A percentile compares a stretch with the other conserved stretches of the same genome.
Conservation (phyloP, 495 filamentous ascomycete species). For the Hypoxylon cercidicola region DNA sequence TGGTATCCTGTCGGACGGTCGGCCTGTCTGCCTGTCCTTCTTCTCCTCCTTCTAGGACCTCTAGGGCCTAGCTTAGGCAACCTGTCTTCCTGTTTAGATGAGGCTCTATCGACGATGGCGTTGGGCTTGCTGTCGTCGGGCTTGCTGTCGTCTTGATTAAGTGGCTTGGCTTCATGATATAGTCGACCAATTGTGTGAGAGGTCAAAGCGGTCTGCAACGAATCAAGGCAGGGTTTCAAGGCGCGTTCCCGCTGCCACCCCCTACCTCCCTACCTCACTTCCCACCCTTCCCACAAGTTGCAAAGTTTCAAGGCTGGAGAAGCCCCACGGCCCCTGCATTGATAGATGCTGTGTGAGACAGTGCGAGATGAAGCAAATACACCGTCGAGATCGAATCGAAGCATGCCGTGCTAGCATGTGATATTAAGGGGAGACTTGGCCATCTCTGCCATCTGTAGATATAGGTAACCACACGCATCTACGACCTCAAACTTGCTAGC, state of each 20-base stretch:
- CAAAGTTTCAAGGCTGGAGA: slow-evolving; percentile 12
- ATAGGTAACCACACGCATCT: no score
- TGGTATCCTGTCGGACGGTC: slow-evolving; percentile 2
- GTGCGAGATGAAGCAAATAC: not conserved
- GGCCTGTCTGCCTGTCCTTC: slow-evolving; percentile 6
- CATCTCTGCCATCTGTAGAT: not conserved
- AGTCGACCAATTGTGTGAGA: slow-evolving; percentile 15
- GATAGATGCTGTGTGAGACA: slow-evolving; percentile 15
- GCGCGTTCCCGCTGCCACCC: slow-evolving; percentile 12
- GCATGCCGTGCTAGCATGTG: slow-evolving; percentile 28
- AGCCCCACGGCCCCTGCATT: slow-evolving; percentile 39
- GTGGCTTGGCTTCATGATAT: slow-evolving; percentile 2
- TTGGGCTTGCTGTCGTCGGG: slow-evolving; percentile 16
- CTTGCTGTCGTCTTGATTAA: slow-evolving; percentile 19
- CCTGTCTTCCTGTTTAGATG: slow-evolving; percentile 2
- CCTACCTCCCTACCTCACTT: slow-evolving; percentile 6
- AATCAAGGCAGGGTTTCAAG: slow-evolving; percentile 20
- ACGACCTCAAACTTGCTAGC: no score
- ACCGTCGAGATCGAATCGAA: slow-evolving; percentile 33
- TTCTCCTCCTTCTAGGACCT: slow-evolving; percentile 4
- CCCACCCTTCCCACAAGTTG: slow-evolving; percentile 13
- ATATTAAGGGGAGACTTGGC: slow-evolving; percentile 15
- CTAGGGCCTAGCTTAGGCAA: not conserved
- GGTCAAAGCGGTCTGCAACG: not conserved
- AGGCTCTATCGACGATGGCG: slow-evolving; percentile 28